Base-by-base conservation (phyloP, 2,329 filamentous ascomycete species). In the Arthrobotrys megalospora region DNA sequence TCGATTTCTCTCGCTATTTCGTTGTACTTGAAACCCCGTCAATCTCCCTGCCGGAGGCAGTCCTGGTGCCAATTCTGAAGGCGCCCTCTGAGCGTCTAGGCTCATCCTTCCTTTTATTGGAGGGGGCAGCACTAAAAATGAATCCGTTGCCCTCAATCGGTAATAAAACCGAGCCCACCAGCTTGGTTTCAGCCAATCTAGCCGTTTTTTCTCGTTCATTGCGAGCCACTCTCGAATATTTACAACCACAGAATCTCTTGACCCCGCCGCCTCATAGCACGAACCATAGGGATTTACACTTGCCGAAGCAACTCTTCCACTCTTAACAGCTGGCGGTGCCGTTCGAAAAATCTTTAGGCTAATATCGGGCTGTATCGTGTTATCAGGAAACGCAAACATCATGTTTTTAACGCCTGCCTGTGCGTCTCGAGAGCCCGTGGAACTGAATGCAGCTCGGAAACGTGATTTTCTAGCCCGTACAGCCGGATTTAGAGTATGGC, bases 321-420 rank as follows among this genome's bases (percentile, higher is more conserved):
- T 45, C 11, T 60, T 43, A 8, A n/a, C 14, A 1, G 19, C n/a
- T 5, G 38, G 55, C 0, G 72, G 72, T 8, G 66, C 58, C 21
- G 48, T 77, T 53, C 73, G 21, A 43, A 71, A 77, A 47, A 70
- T 66, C 38, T 53, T 70, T 21, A 77, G 60, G 12, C 73, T 71
- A n/a, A 77, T 77, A 62, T 77, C 73, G 8, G 66, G 73, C 16
- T 32, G 28, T 28, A 58, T 47, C 7, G 64, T 70, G n/a, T 53
- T 50, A 10, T 64, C 65, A 7, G 64, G 64, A 12, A 76, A 69
- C 6, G 11, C 3, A 48, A 69, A 64, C 55, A 48, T 34, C 41
- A 75, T 69, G 21, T 76, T 52, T 45, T 58, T 45, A 2, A 76
- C 19, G 1, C 64, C 72, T 0, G 72, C 55, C 16, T 76, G 72